These are phyloP conservation scores for Phytophthora chlamydospora DNA, from an alignment of 352 stramenopile genomes.

Conservation along the genomic window DNA sequence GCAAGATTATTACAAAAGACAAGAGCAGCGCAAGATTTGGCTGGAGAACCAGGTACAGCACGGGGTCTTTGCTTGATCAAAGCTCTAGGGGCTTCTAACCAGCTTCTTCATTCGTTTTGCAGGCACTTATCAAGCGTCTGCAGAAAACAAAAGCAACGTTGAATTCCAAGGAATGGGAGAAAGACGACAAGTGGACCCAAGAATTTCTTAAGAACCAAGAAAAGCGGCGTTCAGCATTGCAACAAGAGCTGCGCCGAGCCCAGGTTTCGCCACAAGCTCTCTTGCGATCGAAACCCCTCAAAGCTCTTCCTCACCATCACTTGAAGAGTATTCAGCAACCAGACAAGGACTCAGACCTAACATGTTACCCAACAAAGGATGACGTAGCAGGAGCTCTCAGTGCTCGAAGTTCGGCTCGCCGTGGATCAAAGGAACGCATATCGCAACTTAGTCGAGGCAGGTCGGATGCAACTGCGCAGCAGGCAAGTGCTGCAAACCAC, in stretches of 20 bases:
- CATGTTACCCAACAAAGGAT: neutral
- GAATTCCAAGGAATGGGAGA: constrained; percentile 72
- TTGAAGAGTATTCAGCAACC: constrained; percentile 16
- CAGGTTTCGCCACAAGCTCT: constrained; percentile 54
- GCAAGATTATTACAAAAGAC: constrained; percentile 67
- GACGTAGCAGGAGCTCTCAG: constrained; percentile 12
- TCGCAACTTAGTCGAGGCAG: constrained; percentile 2
- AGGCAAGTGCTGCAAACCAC: constrained; percentile 56
- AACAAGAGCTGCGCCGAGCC: constrained; percentile 58
- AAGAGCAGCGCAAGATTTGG: constrained; percentile 76
- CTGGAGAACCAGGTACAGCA: constrained; percentile 67
- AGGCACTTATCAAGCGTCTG: constrained; percentile 66
- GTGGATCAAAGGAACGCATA: constrained; percentile 20
- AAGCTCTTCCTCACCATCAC: constrained; percentile 24
- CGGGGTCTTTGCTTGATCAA: neutral
- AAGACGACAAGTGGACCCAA: constrained; percentile 76
- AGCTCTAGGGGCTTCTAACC: neutral
- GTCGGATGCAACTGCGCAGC: constrained; percentile 2
- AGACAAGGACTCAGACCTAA: constrained; percentile 3
- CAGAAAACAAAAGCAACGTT: constrained; percentile 70
- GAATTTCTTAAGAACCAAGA: constrained; percentile 70
- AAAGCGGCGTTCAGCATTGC: constrained; percentile 48
- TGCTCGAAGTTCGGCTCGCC: constrained; percentile 4
- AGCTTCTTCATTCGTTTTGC: neutral
- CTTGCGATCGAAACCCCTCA: constrained; percentile 32